Evolutionary conservation across 2,329 filamentous ascomycete species (phyloP), one percentile per base, ranked within the genome.

Genomic region (Colletotrichum shisoi): DNA sequence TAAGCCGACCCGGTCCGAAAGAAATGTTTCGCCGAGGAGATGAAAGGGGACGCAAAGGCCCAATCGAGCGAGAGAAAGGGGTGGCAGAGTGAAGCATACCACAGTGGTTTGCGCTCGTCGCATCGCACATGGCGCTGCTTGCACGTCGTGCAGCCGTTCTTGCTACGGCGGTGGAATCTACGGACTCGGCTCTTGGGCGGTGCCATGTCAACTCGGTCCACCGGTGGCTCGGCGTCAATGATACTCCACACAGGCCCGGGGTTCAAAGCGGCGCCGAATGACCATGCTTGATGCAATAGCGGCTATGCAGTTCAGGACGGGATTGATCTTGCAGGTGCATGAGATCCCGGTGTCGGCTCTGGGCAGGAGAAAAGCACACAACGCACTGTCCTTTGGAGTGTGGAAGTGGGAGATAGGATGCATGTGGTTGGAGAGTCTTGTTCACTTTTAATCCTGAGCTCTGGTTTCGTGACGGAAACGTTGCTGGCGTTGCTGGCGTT

Each of bases 71-170:
- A 19, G 9, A 52, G 31, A 19, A 49, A 13, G 37, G 11, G 34
- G 12, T 27, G 24, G 27, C 15, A 13, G 13, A 12, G 7, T 17
- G 3, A 27, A 37, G 59, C 79, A 71, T 79, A 82, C 80, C 80
- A 82, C 48, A 82, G 74, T 46, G 80, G 81, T 69, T 76, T 80
- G 67, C 76, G 76, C 70, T 83, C 81, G 66, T 82, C 80, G 72
- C 80, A 82, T 59, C 80, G 78, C 57, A 82, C 80, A 70, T 82
- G 80, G 69, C 80, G 78, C 61, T 72, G 73, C 72, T 80, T 81
- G 73, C 76, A 79, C 27, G 70, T 72, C 61, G 74, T 71, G 57
- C 78, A 80, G 57, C 77, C 77, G 60, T 74, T 74, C 67, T 77
- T 78, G 71, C 77, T 79, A 62, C 76, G 73, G 54, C 75, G 75